Conservation (phyloP, 2,329 filamentous ascomycete species). For the Aspergillus candidus region DNA sequence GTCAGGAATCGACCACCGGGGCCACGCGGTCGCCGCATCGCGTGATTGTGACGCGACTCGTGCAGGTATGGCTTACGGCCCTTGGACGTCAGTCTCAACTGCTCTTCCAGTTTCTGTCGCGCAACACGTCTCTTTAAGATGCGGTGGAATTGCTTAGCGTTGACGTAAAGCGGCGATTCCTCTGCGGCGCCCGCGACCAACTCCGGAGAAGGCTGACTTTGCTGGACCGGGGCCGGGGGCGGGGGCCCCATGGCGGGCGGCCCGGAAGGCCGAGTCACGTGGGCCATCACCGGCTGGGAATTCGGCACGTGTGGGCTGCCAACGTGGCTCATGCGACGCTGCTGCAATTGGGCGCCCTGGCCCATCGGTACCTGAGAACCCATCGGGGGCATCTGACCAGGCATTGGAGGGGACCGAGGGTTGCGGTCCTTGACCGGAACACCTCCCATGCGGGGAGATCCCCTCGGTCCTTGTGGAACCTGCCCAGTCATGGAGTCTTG, state of each 20-base stretch:
- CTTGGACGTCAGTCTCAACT: conserved; percentile 84
- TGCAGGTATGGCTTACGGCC: conserved; percentile 95
- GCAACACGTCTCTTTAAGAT: conserved; percentile 93
- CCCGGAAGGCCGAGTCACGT: conserved; percentile 51
- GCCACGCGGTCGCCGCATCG: conserved; percentile 89
- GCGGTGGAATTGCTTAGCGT: conserved; percentile 96
- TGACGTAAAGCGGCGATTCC: conserved; percentile 93
- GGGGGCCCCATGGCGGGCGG: conserved; percentile 46
- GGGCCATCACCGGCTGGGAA: conserved; percentile 70
- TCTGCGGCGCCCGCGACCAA: conserved; percentile 67
- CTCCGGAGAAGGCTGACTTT: conserved; percentile 72
- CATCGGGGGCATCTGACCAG: conserved; percentile 49
- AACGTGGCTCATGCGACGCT: conserved; percentile 67
- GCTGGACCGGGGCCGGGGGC: conserved; percentile 55
- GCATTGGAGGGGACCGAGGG: conserved; percentile 71
- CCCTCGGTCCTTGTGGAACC: conserved; percentile 50
- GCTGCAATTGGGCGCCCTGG: conserved; percentile 54
- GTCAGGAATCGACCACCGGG: conserved; percentile 94
- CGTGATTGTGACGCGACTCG: conserved; percentile 95
- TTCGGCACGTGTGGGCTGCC: conserved; percentile 68
- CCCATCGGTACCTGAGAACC: conserved; percentile 45
- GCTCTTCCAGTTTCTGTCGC: conserved; percentile 87
- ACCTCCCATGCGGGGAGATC: conserved; percentile 70
- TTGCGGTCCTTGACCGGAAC: conserved; percentile 66
- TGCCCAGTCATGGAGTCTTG: conserved; percentile 63